A percentile compares a stretch with the other conserved stretches of the same genome.
phyloP scores from a whole-genome alignment of 352 stramenopile genomes.

The Pythium utonaiense region DNA sequence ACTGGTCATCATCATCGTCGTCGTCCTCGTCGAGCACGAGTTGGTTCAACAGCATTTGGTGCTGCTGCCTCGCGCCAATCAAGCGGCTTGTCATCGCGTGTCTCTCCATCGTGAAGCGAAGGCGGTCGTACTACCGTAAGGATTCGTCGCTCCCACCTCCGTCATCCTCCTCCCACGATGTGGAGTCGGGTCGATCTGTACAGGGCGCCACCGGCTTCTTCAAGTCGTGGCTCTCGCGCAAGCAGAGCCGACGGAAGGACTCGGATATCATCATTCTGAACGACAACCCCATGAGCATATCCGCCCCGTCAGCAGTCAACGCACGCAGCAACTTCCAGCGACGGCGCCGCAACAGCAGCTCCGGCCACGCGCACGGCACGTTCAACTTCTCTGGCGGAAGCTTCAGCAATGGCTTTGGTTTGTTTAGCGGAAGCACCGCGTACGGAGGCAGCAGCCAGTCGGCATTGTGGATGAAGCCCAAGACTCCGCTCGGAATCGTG shows the following conservation, averaged over 20 bases:
- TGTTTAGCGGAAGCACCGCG: conserved; percentile 2
- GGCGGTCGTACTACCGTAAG: conserved; percentile 30
- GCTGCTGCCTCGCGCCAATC: not conserved
- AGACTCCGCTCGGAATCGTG: conserved; percentile 19
- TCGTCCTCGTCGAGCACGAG: conserved; percentile 24
- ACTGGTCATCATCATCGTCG: conserved; percentile 25
- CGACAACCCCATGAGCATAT: conserved; percentile 9
- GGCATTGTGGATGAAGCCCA: conserved; percentile 16
- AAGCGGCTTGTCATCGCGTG: conserved; percentile 2
- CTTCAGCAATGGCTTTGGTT: not conserved
- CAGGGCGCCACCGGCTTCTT: conserved; percentile 19
- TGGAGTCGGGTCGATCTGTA: not conserved
- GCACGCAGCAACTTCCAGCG: not conserved
- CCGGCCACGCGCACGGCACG: not conserved
- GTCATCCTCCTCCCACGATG: conserved; percentile 1
- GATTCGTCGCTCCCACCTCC: conserved; percentile 30
- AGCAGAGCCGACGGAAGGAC: conserved; percentile 40
- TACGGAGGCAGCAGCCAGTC: conserved; percentile 1
- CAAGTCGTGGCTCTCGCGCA: conserved; percentile 36
- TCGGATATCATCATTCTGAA: conserved; percentile 21
- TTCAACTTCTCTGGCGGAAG: not conserved
- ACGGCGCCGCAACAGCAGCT: conserved; percentile 11
- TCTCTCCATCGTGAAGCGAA: not conserved
- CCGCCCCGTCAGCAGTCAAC: not conserved
- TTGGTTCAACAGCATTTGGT: conserved; percentile 3